These are phyloP conservation scores for Myxozyma geophila DNA, from an alignment of 805 yeast species.

Conservation along the genomic window DNA sequence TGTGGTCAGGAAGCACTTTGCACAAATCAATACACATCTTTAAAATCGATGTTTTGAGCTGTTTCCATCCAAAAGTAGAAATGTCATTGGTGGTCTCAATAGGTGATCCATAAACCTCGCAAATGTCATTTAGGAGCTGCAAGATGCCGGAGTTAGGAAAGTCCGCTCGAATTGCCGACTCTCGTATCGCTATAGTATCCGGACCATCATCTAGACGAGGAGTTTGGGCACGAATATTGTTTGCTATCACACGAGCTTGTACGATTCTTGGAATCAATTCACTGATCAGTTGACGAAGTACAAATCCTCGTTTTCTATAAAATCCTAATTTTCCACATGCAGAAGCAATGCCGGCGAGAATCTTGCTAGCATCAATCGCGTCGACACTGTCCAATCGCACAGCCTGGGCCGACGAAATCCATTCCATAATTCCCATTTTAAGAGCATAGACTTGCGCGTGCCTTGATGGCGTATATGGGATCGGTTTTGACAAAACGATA, in stretches of 20 bases:
- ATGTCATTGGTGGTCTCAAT: slow-evolving; percentile 38
- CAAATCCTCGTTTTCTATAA: slow-evolving; percentile 68
- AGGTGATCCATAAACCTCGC: slow-evolving; percentile 57
- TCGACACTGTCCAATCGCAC: slow-evolving; percentile 33
- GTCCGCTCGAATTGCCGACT: slow-evolving; percentile 8
- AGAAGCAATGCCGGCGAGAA: slow-evolving; percentile 68
- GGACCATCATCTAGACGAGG: background rate
- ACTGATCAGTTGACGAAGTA: slow-evolving; percentile 66
- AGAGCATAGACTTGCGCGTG: slow-evolving; percentile 16
- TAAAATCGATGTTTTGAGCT: slow-evolving; percentile 61
- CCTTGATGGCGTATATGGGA: slow-evolving; percentile 27
- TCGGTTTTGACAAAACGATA: slow-evolving; percentile 51
- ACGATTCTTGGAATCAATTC: slow-evolving; percentile 43
- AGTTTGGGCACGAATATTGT: background rate
- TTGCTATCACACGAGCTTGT: slow-evolving; percentile 32
- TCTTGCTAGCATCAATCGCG: slow-evolving; percentile 43
- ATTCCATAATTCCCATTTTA: slow-evolving; percentile 36
- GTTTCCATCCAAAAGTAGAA: slow-evolving; percentile 54
- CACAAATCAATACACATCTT: slow-evolving; percentile 59
- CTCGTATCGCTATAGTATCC: background rate
- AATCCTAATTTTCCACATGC: slow-evolving; percentile 66
- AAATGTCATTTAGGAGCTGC: slow-evolving; percentile 54
- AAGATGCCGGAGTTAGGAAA: slow-evolving; percentile 45
- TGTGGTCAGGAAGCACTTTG: slow-evolving; percentile 54
- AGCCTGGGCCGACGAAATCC: slow-evolving; percentile 33